Evolutionary conservation across 140 eudicot genomes (phyloP).

Genomic region (Oenanthe javanica): DNA sequence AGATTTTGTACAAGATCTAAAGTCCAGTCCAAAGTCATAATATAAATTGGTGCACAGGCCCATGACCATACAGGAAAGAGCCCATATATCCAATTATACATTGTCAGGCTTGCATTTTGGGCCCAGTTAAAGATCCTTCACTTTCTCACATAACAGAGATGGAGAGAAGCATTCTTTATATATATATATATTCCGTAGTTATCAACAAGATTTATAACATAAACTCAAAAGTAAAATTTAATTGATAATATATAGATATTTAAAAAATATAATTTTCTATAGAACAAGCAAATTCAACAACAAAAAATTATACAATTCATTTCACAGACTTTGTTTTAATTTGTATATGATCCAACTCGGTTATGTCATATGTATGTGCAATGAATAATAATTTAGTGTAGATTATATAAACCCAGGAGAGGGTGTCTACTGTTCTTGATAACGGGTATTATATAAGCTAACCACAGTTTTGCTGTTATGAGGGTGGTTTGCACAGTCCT

Average conservation of each 20-base stretch:
- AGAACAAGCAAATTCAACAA: too few species aligned
- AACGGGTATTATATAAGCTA: not conserved
- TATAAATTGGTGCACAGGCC: not conserved
- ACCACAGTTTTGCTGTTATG: not conserved
- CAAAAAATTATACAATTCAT: not conserved
- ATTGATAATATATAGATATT: too few species aligned
- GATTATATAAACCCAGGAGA: not conserved
- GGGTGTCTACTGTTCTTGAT: not conserved
- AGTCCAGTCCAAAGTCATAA: not conserved
- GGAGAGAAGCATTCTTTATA: too few species aligned
- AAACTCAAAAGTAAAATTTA: too few species aligned
- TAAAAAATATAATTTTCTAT: too few species aligned
- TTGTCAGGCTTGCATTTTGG: not conserved
- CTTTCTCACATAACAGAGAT: not conserved
- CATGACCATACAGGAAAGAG: not conserved
- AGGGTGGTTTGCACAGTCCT: conserved; percentile 1
- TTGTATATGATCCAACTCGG: not conserved
- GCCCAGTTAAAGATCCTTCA: not conserved
- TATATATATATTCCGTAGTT: too few species aligned
- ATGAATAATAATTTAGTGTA: not conserved
- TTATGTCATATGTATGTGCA: not conserved
- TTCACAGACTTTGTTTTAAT: not conserved
- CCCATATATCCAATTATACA: not conserved
- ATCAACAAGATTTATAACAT: too few species aligned
- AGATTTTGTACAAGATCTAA: not conserved